phyloP scores from a whole-genome alignment of 495 filamentous ascomycete species.

The Lophiotrema nucula region DNA sequence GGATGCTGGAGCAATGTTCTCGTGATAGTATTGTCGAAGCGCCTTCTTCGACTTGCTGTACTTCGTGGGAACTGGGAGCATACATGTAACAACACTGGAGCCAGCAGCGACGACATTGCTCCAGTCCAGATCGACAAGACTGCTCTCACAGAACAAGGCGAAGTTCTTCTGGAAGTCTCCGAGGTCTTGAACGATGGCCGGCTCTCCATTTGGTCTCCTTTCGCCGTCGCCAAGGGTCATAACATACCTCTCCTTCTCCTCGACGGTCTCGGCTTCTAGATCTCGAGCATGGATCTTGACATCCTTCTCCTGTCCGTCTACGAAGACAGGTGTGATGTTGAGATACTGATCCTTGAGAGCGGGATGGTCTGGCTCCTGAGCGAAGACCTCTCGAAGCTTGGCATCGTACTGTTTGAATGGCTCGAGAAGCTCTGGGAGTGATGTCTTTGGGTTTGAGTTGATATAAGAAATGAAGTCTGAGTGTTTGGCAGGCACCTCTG shows the following conservation, averaged over 20 bases:
- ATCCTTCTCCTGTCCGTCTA: constrained; percentile 52
- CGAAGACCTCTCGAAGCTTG: constrained; percentile 65
- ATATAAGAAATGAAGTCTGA: constrained; percentile 48
- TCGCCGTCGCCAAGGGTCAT: constrained; percentile 61
- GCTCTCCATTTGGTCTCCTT: constrained; percentile 59
- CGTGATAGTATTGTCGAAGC: constrained; percentile 73
- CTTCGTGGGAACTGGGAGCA: constrained; percentile 67
- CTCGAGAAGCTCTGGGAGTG: constrained; percentile 57
- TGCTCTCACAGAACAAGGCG: constrained; percentile 69
- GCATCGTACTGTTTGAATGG: constrained; percentile 71
- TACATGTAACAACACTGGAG: constrained; percentile 69
- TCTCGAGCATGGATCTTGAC: constrained; percentile 64
- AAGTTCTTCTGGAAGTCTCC: constrained; percentile 75
- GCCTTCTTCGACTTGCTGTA: constrained; percentile 62
- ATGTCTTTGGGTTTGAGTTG: constrained; percentile 49
- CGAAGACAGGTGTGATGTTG: constrained; percentile 72
- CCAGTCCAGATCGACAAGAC: constrained; percentile 67
- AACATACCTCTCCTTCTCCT: constrained; percentile 65
- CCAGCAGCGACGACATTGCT: constrained; percentile 75
- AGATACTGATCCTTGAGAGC: constrained; percentile 57
- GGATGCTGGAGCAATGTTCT: constrained; percentile 73
- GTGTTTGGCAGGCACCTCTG: constrained; percentile 45
- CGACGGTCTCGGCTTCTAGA: constrained; percentile 55
- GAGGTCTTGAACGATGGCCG: constrained; percentile 62
- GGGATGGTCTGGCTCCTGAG: constrained; percentile 63